phyloP scores from a whole-genome alignment of 768 basidiomycete genomes.

The Boletus rufocinnamomeus region DNA sequence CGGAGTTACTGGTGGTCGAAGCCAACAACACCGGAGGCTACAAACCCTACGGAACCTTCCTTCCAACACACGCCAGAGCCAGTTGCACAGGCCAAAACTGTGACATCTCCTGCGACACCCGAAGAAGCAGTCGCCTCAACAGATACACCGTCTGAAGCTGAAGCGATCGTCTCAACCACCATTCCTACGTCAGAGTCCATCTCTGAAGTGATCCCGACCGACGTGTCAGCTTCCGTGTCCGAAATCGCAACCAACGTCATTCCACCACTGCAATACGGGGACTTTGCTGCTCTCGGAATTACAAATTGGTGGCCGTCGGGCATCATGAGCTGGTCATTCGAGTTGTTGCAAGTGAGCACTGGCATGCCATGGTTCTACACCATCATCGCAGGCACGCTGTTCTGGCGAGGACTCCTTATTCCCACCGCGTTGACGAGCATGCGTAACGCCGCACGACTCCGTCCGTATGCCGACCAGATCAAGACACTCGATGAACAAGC shows the following conservation, averaged over 20 bases:
- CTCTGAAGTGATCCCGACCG: constrained; percentile 8
- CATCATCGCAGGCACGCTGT: constrained; percentile 62
- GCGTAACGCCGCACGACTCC: constrained; percentile 52
- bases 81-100: neutral
- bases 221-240: constrained; percentile 10
- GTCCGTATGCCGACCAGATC: constrained; percentile 46
- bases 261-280: constrained; percentile 66
- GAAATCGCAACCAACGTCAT: constrained; percentile 30
- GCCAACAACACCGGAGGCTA: constrained; percentile 9
- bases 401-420: constrained; percentile 61
- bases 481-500: constrained; percentile 51
- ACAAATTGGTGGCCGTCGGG: constrained; percentile 69
- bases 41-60: neutral
- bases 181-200: constrained; percentile 8
- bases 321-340: constrained; percentile 60
- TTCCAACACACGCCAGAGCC: constrained; percentile 12
- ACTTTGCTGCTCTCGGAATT: constrained; percentile 69
- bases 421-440: constrained; percentile 60
- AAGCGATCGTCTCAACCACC: neutral
- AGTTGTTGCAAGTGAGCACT: constrained; percentile 65
- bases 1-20: constrained; percentile 39
- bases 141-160: neutral
- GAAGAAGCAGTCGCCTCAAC: neutral
- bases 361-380: constrained; percentile 86
- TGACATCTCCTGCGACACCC: neutral